These are phyloP conservation scores for Steccherinum ochraceum DNA, from an alignment of 768 basidiomycete species.

Conservation along the genomic window DNA sequence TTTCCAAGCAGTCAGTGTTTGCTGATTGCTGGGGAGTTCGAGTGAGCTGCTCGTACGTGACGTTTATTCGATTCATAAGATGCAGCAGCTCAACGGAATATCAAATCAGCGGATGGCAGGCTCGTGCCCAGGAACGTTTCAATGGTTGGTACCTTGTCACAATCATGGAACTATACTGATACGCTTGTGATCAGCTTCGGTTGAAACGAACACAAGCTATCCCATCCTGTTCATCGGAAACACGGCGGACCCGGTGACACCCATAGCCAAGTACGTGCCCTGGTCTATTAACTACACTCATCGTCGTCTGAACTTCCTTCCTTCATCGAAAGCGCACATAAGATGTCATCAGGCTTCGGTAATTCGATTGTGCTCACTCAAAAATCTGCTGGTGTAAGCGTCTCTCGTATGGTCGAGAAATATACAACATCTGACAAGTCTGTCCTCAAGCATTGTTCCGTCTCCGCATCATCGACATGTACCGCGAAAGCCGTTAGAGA, in stretches of 20 bases:
- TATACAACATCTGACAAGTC: too few relatives aligned
- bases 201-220: not conserved
- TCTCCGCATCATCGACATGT: too few relatives aligned
- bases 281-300: too few relatives aligned
- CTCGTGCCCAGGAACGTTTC: conserved; percentile 9
- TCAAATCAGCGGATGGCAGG: conserved; percentile 9
- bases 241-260: not conserved
- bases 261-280: conserved; percentile 10
- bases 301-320: too few relatives aligned
- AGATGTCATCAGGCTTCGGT: conserved; percentile 2
- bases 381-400: conserved; percentile 13
- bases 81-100: too few relatives aligned
- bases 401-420: too few relatives aligned
- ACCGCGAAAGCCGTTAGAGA: too few relatives aligned
- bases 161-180: too few relatives aligned
- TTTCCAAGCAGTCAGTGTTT: conserved; percentile 9
- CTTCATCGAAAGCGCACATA: conserved; percentile 7
- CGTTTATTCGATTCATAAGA: not conserved
- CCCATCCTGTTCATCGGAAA: not conserved
- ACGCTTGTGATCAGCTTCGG: conserved; percentile 3
- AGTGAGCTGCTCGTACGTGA: conserved; percentile 1
- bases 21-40: conserved; percentile 2
- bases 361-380: conserved; percentile 2
- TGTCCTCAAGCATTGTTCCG: too few relatives aligned
- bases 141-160: conserved; percentile 3